A percentile compares a stretch with the other conserved stretches of the same genome.
These are phyloP conservation scores for Xylaria polymorpha DNA, from an alignment of 2,329 filamentous ascomycete species.

Conservation along the genomic window DNA sequence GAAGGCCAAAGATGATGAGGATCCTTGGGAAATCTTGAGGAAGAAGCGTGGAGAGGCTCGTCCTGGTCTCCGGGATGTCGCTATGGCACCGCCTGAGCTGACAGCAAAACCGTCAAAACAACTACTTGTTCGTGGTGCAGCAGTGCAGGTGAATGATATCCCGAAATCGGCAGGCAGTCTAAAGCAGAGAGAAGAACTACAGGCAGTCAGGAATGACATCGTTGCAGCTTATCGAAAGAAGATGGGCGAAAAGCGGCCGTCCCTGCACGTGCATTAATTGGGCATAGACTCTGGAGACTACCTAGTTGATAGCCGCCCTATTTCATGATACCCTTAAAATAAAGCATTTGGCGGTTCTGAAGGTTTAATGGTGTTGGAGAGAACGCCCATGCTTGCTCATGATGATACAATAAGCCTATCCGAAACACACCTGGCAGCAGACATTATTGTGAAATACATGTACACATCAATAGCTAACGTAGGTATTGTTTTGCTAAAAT, in stretches of 20 bases:
- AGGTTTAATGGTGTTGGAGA: background rate
- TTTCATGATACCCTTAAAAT: conserved; percentile 34
- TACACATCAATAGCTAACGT: too few species aligned
- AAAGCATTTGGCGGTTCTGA: conserved; percentile 1
- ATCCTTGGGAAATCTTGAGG: conserved; percentile 82
- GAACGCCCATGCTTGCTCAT: background rate
- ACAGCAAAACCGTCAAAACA: conserved; percentile 72
- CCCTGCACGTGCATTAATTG: conserved; percentile 38
- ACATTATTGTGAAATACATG: too few species aligned
- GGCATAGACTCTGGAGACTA: background rate
- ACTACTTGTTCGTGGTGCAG: conserved; percentile 72
- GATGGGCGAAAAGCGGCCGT: conserved; percentile 65
- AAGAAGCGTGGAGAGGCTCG: conserved; percentile 70
- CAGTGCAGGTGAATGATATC: conserved; percentile 74
- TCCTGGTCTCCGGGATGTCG: conserved; percentile 68
- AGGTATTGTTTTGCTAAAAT: too few species aligned
- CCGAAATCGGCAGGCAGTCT: conserved; percentile 77
- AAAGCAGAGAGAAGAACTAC: conserved; percentile 77
- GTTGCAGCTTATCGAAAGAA: conserved; percentile 78
- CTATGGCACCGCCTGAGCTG: conserved; percentile 79
- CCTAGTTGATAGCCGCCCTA: conserved; percentile 3
- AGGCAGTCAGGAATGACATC: conserved; percentile 74
- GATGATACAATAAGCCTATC: background rate
- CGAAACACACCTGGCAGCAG: too few species aligned
- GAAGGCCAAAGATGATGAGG: conserved; percentile 66